Conservation (phyloP, 805 yeast species). For the Ogataea angusta region DNA sequence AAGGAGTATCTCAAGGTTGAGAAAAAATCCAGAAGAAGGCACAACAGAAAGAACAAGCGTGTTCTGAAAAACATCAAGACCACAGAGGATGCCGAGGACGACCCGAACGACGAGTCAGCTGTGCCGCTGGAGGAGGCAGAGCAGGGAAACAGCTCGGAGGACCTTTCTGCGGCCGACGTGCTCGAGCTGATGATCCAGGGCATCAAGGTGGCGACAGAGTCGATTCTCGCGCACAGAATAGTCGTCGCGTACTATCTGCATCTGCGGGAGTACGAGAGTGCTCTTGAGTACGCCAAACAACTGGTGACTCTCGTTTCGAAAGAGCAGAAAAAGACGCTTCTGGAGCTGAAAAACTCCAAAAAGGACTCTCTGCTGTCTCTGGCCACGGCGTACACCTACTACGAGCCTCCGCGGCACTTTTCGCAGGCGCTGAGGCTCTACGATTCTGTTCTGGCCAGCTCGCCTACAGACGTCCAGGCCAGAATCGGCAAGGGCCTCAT, state of each 20-base stretch:
- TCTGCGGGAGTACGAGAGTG: constrained; percentile 59
- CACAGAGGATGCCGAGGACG: constrained; percentile 22
- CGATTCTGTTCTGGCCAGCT: constrained; percentile 49
- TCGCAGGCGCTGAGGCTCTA: constrained; percentile 69
- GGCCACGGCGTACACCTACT: constrained; percentile 76
- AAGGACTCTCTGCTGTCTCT: constrained; percentile 59
- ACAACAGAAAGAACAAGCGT: constrained; percentile 16
- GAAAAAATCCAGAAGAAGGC: constrained; percentile 2
- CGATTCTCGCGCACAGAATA: constrained; percentile 65
- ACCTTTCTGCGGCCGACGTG: constrained; percentile 36
- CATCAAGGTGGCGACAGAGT: constrained; percentile 31
- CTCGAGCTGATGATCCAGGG: constrained; percentile 40
- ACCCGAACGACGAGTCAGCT: constrained; percentile 20
- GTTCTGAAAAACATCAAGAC: constrained; percentile 14
- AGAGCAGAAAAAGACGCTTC: constrained; percentile 43
- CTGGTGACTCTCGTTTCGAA: constrained; percentile 57
- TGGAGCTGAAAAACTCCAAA: constrained; percentile 48
- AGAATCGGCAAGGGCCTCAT: constrained; percentile 81
- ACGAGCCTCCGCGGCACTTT: constrained; percentile 89
- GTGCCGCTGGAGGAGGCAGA: constrained; percentile 12
- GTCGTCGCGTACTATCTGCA: constrained; percentile 58
- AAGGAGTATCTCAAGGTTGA: constrained; percentile 21
- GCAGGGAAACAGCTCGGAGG: constrained; percentile 13
- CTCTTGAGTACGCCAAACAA: constrained; percentile 54
- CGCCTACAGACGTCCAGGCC: constrained; percentile 48